Evolutionary conservation across 352 stramenopile genomes (phyloP).

Genomic region (Globisporangium nagaii): DNA sequence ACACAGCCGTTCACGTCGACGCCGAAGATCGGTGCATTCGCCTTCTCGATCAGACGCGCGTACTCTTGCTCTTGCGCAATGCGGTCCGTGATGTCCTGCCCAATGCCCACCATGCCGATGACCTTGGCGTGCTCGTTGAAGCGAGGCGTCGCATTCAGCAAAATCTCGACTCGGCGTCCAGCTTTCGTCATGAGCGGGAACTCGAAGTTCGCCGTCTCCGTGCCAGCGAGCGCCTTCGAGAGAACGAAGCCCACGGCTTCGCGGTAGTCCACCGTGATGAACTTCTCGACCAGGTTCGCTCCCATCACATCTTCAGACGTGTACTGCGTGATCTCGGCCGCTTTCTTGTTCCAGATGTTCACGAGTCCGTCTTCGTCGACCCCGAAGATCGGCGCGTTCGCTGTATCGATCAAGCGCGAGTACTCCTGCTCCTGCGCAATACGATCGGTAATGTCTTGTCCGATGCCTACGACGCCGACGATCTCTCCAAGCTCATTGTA

Average conservation of each 20-base stretch:
- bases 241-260: conserved; percentile 55
- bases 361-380: conserved; percentile 76
- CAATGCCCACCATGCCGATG: conserved; percentile 88
- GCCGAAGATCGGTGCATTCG: conserved; percentile 64
- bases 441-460: conserved; percentile 82
- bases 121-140: conserved; percentile 77
- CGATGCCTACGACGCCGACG: conserved; percentile 80
- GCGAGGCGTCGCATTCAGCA: conserved; percentile 39
- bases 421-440: conserved; percentile 90
- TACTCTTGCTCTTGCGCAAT: conserved; percentile 72
- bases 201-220: conserved; percentile 81
- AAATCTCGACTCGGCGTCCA: conserved; percentile 70
- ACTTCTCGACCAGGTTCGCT: conserved; percentile 85
- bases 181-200: conserved; percentile 83
- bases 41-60: conserved; percentile 48
- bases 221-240: conserved; percentile 47
- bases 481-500: conserved; percentile 75
- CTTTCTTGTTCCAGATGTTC: conserved; percentile 92
- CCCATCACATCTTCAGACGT: conserved; percentile 85
- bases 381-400: conserved; percentile 88
- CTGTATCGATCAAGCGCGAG: conserved; percentile 81
- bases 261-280: conserved; percentile 81
- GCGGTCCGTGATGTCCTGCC: conserved; percentile 77
- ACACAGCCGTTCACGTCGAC: conserved; percentile 54
- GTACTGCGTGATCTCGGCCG: conserved; percentile 89